Evolutionary conservation across 768 basidiomycete genomes (phyloP), one percentile per base, ranked within the genome.

Genomic region (Russula brevipes): DNA sequence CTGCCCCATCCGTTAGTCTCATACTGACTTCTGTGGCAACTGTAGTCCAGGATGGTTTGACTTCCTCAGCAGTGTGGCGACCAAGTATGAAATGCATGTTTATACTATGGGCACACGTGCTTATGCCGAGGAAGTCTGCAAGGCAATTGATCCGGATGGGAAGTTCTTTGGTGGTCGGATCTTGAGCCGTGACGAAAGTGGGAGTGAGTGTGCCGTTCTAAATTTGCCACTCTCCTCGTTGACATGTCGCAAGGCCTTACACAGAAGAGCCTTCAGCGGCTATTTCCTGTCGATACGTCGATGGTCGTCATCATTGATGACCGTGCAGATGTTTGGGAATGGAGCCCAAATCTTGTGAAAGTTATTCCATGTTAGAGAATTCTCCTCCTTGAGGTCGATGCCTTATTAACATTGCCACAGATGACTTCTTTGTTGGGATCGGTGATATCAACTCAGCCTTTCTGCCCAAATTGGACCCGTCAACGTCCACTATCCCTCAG

Each of bases 281-380:
- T 99, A 53, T 99, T 99, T 72, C 97, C 97, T 6, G 94, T 91
- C 60, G 96, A 98, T 75, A 94, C 91, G 44, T 94, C 92, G 31
- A 99, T 97, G 96, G 96, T 98, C 1, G 96, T 98, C 68, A 91
- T 99, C 69, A 98, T 99, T 62, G 97, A 99, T 74, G 97, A 99
- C 76, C 87, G 97, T 31, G 89, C 93, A 4, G 97, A 99, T 72
- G 96, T 99, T 38, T 99, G 97, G 97, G 91, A 94, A 70, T 94
- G 94, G 85, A 91, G 91, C 70, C 94, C 95, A 2, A 98, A 99
- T 75, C 80, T 99, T 44, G 82, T 98, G 72, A 96, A 98, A 79
- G 96, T 98, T 61, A 85, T 98, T 30, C 96, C 96, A 59, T 99
- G 95, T 95, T 65, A 67, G 86, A 76, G 73, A n/a, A 11, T 36